These are phyloP conservation scores for Phoenix dactylifera DNA, from an alignment of 176 grass and related monocot genomes.

Conservation along the genomic window DNA sequence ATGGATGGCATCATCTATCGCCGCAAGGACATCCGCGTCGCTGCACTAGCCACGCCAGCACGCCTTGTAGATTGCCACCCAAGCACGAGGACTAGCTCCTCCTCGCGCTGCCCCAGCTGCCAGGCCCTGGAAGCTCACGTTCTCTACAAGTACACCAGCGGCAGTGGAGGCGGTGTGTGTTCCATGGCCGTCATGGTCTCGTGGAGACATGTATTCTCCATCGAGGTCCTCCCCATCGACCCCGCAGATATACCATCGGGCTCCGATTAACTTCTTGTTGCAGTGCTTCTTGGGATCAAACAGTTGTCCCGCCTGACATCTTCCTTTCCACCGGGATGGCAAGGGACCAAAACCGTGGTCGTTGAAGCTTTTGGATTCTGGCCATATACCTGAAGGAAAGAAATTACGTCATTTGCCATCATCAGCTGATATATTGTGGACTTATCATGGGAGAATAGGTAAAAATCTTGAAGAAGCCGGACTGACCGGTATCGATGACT, in stretches of 20 bases:
- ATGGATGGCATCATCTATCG: constrained; percentile 53
- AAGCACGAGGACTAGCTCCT: constrained; percentile 38
- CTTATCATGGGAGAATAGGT: no score
- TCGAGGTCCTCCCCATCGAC: neutral
- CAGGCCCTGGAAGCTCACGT: constrained; percentile 27
- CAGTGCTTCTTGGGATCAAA: constrained; percentile 28
- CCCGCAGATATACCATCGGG: constrained; percentile 28
- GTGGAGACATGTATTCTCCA: constrained; percentile 23
- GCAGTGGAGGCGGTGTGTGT: constrained; percentile 45
- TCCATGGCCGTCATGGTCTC: constrained; percentile 21
- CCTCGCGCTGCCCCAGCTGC: constrained; percentile 26
- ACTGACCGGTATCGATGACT: no score
- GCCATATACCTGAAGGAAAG: constrained; percentile 39
- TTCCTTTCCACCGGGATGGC: constrained; percentile 32
- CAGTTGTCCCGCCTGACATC: constrained; percentile 17
- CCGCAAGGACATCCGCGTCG: neutral
- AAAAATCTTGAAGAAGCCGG: no score
- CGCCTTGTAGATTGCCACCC: constrained; percentile 43
- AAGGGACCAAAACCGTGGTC: constrained; percentile 26
- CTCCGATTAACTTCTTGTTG: constrained; percentile 54
- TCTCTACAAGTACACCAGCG: constrained; percentile 21
- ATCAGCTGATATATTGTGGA: no score
- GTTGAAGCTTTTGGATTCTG: constrained; percentile 53
- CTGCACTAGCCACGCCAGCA: constrained; percentile 3
- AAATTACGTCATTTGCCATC: no score